Evolutionary conservation across 768 basidiomycete genomes (phyloP), one percentile per base, ranked within the genome.

Genomic region (Serendipita indica): DNA sequence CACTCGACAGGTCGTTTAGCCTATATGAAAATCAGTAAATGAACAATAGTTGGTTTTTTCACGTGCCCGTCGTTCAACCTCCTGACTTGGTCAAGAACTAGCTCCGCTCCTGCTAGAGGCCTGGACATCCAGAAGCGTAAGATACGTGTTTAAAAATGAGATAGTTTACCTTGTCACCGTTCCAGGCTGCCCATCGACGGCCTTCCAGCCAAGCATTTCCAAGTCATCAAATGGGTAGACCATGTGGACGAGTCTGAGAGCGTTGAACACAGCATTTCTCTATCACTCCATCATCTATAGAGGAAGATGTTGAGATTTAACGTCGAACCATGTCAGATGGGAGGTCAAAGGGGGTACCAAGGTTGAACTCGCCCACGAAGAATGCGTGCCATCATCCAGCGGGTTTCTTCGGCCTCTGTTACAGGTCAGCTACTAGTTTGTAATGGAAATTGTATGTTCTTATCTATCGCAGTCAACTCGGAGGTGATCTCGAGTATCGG

Each of bases 311-410:
- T n/a, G n/a, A n/a, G n/a, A n/a, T n/a, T n/a, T n/a, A n/a, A n/a
- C n/a, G n/a, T n/a, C n/a, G n/a, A n/a, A 39, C 35, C 13, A 39
- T 39, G 35, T 39, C 35, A 39, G 35, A 39, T 18, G 12, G 35
- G 12, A 13, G 35, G 35, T 39, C 13, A 12, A 18, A 12, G 35
- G 18, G 35, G 35, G 12, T 18, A 39, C 35, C 35, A 18, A 13
- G 12, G 13, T 39, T 39, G 35, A 18, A 39, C 35, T 18, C 35
- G 18, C 18, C 35, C 35, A 12, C 18, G 35, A 37, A 37, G 22
- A 52, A 92, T 94, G 91, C 79, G 86, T 58, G 91, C 90, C 6
- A 80, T 93, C 6, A 75, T 93, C 30, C 92, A 94, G 68, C 77
- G 86, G 20, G 89, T 93, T 37, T 68, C 83, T 16, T 82, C 80